These are phyloP conservation scores for Phanerodontia chrysosporium DNA, from an alignment of 768 basidiomycete species.

Conservation along the genomic window DNA sequence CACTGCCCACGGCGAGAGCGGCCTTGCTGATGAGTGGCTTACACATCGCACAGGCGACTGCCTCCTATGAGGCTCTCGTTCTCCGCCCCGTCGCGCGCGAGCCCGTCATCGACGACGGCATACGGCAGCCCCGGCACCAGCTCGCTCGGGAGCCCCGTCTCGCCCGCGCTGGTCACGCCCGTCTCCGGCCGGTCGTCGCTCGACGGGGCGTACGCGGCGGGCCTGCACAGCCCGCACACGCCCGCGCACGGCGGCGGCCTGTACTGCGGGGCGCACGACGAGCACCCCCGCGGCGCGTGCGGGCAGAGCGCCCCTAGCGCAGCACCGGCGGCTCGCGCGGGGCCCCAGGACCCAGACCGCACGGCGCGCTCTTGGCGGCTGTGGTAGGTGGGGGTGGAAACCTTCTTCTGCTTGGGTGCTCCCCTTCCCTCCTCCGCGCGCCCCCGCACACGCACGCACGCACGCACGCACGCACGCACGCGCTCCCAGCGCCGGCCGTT, in stretches of 20 bases:
- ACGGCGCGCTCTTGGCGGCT: conserved; percentile 1
- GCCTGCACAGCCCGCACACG: background rate
- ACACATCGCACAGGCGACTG: conserved; percentile 6
- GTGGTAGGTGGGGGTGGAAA: background rate
- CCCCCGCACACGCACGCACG: too few species aligned
- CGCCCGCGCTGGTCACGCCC: conserved; percentile 1
- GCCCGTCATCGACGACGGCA: background rate
- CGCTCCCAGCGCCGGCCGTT: too few species aligned
- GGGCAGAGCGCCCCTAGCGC: background rate
- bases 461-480: too few species aligned
- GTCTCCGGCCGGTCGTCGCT: conserved; percentile 1
- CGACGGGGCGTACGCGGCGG: background rate
- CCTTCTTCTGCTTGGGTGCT: too few species aligned
- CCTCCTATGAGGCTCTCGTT: background rate
- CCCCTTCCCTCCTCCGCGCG: too few species aligned
- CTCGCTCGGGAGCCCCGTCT: conserved; percentile 1
- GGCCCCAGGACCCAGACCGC: background rate
- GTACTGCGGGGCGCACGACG: background rate
- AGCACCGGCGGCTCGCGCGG: background rate
- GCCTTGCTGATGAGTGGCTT: too few species aligned
- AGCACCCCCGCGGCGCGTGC: background rate
- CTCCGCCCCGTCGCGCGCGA: background rate
- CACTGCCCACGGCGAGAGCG: background rate
- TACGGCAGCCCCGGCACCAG: background rate
- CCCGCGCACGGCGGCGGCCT: background rate